phyloP scores from a whole-genome alignment of 2,329 filamentous ascomycete species.

The Diaporthe nobilis region DNA sequence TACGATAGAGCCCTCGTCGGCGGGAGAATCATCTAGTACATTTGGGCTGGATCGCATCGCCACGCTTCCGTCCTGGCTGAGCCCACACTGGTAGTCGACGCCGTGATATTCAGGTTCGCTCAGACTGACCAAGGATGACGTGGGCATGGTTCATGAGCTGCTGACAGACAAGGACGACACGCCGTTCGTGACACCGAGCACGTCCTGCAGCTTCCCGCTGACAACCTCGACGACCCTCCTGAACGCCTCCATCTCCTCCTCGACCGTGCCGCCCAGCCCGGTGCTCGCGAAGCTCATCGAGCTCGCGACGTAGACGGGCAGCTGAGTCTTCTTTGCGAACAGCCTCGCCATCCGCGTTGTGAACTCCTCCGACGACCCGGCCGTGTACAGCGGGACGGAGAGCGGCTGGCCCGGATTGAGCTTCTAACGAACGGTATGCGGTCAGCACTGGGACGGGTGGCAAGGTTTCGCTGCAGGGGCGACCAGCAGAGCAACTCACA shows the following conservation, averaged over 20 bases:
- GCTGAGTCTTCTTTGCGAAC: slow-evolving; percentile 78
- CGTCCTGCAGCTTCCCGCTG: slow-evolving; percentile 64
- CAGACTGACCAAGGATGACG: background rate
- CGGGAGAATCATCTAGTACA: background rate
- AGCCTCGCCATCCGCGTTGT: slow-evolving; percentile 87
- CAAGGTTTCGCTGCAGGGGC: background rate
- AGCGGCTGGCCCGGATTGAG: slow-evolving; percentile 74
- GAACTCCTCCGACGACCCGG: slow-evolving; percentile 86
- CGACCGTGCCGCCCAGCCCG: slow-evolving; percentile 83
- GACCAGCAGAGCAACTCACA: slow-evolving; percentile 63
- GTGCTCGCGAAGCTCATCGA: slow-evolving; percentile 83
- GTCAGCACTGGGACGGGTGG: background rate
- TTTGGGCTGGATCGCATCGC: background rate
- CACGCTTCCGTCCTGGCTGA: background rate
- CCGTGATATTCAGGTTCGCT: background rate
- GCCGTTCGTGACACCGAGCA: slow-evolving; percentile 46
- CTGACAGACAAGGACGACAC: slow-evolving; percentile 41
- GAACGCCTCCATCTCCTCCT: slow-evolving; percentile 95
- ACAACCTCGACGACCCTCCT: slow-evolving; percentile 80
- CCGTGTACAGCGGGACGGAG: slow-evolving; percentile 83
- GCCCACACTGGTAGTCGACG: background rate
- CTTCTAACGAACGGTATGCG: slow-evolving; percentile 52
- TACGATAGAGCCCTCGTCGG: background rate
- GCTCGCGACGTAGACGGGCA: slow-evolving; percentile 91
- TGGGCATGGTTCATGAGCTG: slow-evolving; percentile 27